Base-by-base conservation (phyloP, 768 basidiomycete species). In the Flagelloscypha sp. region DNA sequence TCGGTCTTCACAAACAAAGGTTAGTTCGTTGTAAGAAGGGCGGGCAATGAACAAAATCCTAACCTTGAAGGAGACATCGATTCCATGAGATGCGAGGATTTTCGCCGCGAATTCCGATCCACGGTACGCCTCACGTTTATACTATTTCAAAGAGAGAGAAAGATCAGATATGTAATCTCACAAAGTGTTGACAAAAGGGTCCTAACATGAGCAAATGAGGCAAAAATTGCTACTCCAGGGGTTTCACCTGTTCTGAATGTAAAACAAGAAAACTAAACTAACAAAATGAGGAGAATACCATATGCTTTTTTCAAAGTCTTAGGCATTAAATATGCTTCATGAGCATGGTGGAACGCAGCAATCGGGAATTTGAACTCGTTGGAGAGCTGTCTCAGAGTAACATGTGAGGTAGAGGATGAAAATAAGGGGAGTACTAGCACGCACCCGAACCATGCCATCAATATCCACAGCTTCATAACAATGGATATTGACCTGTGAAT, bases 291-390 rank as follows among this genome's bases (percentile, higher is more conserved):
- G 34, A 24, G 48, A 43, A 50, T 30, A 48, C 76, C 83, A 57
- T 73, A 89, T 7, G 77, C 69, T 47, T 68, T 65, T 55, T 85
- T 86, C 37, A 89, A 65, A 1, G 84, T 53, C 17, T 76, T 74
- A 2, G 84, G 79, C n/a, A 87, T 83, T 25, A 89, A 76, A 45
- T 82, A 88, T 0, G 84, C 74, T 46, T 87, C 83, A 27, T 77
- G 76, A 1, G 85, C 84, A 45, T 87, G 84, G 46, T 86, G 84
- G 56, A 85, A 74, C 0, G 79, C 78, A 0, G 83, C 73, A 24
- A 86, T 61, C 0, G 78, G 72, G 57, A 84, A 84, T 41, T 84
- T 62, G 62, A 87, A 89, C 44, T 89, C 85, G 54, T 88, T 84
- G 7, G 83, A 74, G 3, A 88, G 62, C 68, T 84, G 37, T 2